Evolutionary conservation across 441 rosid species (phyloP), one percentile per base, ranked within the genome.

Genomic region (Erysimum pusillum): DNA sequence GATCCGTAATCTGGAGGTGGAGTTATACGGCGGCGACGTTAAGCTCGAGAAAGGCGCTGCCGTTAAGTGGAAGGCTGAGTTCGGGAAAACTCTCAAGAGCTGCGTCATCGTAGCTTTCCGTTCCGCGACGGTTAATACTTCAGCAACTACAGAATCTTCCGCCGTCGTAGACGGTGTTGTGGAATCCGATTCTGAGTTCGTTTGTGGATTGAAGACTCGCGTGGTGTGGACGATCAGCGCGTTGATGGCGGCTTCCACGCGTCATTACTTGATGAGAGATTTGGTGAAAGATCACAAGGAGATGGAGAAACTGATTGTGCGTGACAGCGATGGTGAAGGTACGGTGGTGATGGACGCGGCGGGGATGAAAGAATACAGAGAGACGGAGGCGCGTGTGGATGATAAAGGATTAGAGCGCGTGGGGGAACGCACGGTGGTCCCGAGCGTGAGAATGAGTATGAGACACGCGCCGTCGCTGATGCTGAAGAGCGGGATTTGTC

Each of bases 371-470:
- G 82, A 69, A 60, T 79, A 28, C 60, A 28, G 71, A 74, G 60
- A 73, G 25, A 63, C 54, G 42, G 76, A 13, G 58, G 25, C 56
- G 63, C 75, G 75, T 74, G 77, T 0, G 1, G 72, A 34, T 5
- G 66, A 28, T 2, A 71, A 75, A 9, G 82, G 76, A 15, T 52
- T 79, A 0, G 79, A 78, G 46, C 84, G 79, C 46, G 85, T 79
- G 15, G 58, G 35, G 51, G 82, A 80, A 15, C 85, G 97, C 67
- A 86, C 70, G 3, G 73, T 15, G 25, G 76, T 79, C 3, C 79
- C 82, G 39, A 69, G 69, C 76, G 79, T 79, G 68, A 79, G 63
- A 46, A 79, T 79, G 76, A 79, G 69, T 45, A 79, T 79, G 82
- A 79, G 82, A 64, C 82, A 79, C 73, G 76, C 76, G 69, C 79